Conservation (phyloP, 202 grass and related monocot genomes). For the Alloteropsis angusta region DNA sequence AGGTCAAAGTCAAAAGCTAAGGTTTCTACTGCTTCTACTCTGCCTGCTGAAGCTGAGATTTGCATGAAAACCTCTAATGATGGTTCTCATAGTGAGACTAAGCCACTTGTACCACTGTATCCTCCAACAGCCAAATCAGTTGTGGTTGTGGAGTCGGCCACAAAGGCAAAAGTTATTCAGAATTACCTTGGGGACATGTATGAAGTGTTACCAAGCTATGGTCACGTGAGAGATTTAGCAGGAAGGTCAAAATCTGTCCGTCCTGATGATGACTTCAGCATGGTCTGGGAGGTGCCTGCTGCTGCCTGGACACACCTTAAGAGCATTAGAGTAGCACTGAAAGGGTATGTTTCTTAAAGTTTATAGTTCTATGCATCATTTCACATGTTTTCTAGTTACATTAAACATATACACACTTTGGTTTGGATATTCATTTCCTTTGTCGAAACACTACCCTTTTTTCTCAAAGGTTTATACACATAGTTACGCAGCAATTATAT, state of each 20-base stretch:
- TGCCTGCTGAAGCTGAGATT: constrained; percentile 14
- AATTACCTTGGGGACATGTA: constrained; percentile 90
- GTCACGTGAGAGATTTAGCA: constrained; percentile 94
- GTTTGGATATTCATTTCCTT: background rate
- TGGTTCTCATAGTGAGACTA: constrained; percentile 24
- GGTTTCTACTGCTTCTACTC: constrained; percentile 22
- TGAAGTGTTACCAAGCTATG: constrained; percentile 92
- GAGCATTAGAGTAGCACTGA: constrained; percentile 72
- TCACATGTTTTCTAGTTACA: background rate
- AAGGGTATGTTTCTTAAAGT: constrained; percentile 45
- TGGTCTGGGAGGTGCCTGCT: constrained; percentile 98
- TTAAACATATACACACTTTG: background rate
- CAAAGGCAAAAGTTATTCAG: constrained; percentile 95
- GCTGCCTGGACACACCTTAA: constrained; percentile 98
- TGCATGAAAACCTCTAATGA: constrained; percentile 17
- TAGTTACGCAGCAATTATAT: background rate
- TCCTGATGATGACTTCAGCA: constrained; percentile 93
- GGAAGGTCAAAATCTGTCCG: constrained; percentile 82
- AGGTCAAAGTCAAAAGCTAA: constrained; percentile 46
- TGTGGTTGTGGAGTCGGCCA: constrained; percentile 85
- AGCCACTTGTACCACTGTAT: constrained; percentile 55
- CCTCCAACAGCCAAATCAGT: constrained; percentile 79
- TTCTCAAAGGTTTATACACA: background rate
- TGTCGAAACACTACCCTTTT: background rate
- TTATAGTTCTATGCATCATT: background rate